A percentile compares a stretch with the other conserved stretches of the same genome.
Conservation (phyloP, 306 rosid genomes). For the Prunus armeniaca region DNA sequence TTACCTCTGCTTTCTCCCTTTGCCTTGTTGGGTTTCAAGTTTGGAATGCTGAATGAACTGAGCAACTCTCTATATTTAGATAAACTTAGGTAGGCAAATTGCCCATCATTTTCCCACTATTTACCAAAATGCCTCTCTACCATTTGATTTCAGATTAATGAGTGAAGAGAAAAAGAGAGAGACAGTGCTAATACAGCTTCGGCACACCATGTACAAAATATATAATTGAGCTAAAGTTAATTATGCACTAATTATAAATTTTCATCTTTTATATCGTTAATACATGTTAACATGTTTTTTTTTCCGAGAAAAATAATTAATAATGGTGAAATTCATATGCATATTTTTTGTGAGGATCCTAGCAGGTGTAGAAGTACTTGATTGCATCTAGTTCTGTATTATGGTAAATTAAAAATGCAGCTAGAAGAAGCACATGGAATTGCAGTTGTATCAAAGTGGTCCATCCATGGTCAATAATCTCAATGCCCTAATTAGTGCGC, state of each 20-base stretch:
- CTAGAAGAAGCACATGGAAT: not conserved
- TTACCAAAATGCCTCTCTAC: not conserved
- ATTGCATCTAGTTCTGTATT: not conserved
- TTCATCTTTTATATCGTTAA: not conserved
- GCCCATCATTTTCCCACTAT: not conserved
- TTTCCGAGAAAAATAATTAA: not conserved
- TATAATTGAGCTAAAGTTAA: not conserved
- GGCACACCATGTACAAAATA: no score
- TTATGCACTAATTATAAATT: not conserved
- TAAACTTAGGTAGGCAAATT: not conserved
- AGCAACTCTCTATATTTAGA: not conserved
- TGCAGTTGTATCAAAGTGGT: not conserved
- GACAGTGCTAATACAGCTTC: not conserved
- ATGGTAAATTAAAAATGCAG: not conserved
- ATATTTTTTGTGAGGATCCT: not conserved
- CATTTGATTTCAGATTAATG: not conserved
- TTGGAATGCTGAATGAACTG: not conserved
- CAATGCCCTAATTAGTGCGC: not conserved
- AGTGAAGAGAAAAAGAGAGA: not conserved
- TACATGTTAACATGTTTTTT: no score
- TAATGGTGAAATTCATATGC: not conserved
- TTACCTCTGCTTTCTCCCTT: slow-evolving; percentile 7
- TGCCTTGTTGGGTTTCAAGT: slow-evolving; percentile 2
- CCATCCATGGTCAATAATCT: not conserved
- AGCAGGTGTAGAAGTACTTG: not conserved